These are phyloP conservation scores for Arctium minus DNA, from an alignment of 129 eudicot genomes.

Conservation along the genomic window DNA sequence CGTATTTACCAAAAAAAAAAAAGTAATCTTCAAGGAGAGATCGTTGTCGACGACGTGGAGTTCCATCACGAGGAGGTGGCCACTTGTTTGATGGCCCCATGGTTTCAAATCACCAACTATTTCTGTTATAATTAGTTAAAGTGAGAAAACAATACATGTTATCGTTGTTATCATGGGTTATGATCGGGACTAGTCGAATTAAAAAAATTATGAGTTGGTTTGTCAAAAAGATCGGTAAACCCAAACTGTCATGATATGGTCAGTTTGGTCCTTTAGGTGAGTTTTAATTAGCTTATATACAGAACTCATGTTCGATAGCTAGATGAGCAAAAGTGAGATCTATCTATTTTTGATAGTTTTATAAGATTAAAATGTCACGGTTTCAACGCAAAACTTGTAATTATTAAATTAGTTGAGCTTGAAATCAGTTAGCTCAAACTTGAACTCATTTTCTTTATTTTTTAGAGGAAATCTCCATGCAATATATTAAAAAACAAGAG, in stretches of 20 bases:
- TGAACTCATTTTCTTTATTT: too few species aligned
- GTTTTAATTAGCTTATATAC: not conserved
- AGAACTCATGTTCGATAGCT: too few species aligned
- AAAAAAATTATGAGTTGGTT: not conserved
- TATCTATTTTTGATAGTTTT: too few species aligned
- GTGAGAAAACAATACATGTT: conserved; percentile 3
- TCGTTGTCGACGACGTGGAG: conserved; percentile 21
- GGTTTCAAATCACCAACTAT: conserved; percentile 23
- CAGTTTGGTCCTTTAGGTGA: not conserved
- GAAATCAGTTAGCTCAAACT: not conserved
- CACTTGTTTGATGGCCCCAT: conserved; percentile 17
- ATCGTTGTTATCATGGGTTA: not conserved
- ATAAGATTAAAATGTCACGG: too few species aligned
- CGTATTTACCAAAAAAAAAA: not conserved
- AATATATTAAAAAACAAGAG: too few species aligned
- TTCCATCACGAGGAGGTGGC: conserved; percentile 28
- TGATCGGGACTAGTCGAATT: not conserved
- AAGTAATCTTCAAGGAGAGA: not conserved
- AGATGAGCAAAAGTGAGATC: too few species aligned
- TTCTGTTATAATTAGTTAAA: conserved; percentile 24
- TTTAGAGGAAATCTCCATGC: too few species aligned
- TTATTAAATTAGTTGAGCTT: not conserved
- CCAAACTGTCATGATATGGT: not conserved
- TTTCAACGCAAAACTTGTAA: not conserved
- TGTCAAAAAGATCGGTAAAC: not conserved